These are phyloP conservation scores for Cephalotrichum gorgonifer DNA, from an alignment of 2,329 filamentous ascomycete species.

Conservation along the genomic window DNA sequence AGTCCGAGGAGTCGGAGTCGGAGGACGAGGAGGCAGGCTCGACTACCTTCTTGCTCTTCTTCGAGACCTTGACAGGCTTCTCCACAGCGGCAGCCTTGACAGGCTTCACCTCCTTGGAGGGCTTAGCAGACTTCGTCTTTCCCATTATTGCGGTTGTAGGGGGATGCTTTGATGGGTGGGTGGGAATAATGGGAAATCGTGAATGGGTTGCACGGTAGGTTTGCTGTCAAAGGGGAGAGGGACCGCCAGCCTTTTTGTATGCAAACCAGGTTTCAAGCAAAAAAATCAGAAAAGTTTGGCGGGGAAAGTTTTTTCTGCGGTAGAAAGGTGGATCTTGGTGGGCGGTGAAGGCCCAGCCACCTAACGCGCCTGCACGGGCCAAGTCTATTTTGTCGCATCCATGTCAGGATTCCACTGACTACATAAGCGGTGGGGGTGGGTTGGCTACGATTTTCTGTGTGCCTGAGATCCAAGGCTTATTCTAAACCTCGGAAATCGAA, in stretches of 20 bases:
- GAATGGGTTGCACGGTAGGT: conserved; percentile 5
- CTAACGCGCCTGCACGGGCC: too few relatives aligned
- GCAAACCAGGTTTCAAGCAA: neutral
- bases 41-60: conserved; percentile 35
- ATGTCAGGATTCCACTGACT: too few relatives aligned
- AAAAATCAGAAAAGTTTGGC: conserved; percentile 7
- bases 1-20: conserved; percentile 18
- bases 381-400: too few relatives aligned
- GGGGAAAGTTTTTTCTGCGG: conserved; percentile 17
- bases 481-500: neutral
- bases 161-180: conserved; percentile 9
- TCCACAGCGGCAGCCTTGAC: conserved; percentile 51
- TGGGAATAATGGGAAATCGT: conserved; percentile 8
- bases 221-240: conserved; percentile 9
- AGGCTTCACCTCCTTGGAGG: conserved; percentile 53
- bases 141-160: conserved; percentile 38
- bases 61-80: conserved; percentile 38
- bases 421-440: neutral
- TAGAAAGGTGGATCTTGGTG: conserved; percentile 19
- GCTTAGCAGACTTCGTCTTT: conserved; percentile 54
- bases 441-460: too few relatives aligned
- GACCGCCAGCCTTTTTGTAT: neutral
- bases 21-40: conserved; percentile 15
- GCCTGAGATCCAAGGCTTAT: neutral
- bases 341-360: conserved; percentile 4